Evolutionary conservation across 2,329 filamentous ascomycete species (phyloP), one percentile per base, ranked within the genome.

Genomic region (Colletotrichum phormii): DNA sequence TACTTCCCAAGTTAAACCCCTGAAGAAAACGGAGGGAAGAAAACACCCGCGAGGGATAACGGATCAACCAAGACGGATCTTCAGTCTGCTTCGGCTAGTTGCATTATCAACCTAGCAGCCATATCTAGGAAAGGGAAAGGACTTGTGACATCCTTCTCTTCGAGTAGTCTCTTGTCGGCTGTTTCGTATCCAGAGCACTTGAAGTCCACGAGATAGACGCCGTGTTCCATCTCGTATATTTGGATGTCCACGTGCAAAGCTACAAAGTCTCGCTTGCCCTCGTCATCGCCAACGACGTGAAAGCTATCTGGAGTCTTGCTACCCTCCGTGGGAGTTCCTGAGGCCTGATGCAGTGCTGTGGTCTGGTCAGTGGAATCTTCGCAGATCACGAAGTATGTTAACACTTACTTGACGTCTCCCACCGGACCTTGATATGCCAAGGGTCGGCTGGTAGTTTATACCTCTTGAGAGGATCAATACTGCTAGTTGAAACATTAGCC

Each of bases 151-250:
- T 97, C 94, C 88, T 98, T 98, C 84, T 98, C 95, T 78, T 97
- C 95, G 63, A 95, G 85, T 63, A 93, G 85, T 76, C 92, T 90
- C 61, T 96, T 92, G 67, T 97, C 87, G 13, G 86, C 79, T 59
- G 89, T 94, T 84, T 99, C 97, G 83, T 99, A 99, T 24, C 97
- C 97, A 15, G 97, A 95, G 81, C 96, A 98, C 81, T 98, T 98
- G 87, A 99, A 99, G 82, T 99, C 97, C 61, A 99, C 97, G 75
- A 99, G 92, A 82, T 96, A 98, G 76, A 97, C 96, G 67, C 94
- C 93, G 71, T 92, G 91, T 81, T 98, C 96, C 86, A 98, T 95
- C 80, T 95, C 93, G 83, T 98, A 98, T 64, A 98, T 92, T 81
- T 98, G 97, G 75, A 99, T 98, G 76, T 97, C 95, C 81, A 99